Evolutionary conservation across 805 yeast genomes (phyloP).

Genomic region (Spencermartinsiella europaea): DNA sequence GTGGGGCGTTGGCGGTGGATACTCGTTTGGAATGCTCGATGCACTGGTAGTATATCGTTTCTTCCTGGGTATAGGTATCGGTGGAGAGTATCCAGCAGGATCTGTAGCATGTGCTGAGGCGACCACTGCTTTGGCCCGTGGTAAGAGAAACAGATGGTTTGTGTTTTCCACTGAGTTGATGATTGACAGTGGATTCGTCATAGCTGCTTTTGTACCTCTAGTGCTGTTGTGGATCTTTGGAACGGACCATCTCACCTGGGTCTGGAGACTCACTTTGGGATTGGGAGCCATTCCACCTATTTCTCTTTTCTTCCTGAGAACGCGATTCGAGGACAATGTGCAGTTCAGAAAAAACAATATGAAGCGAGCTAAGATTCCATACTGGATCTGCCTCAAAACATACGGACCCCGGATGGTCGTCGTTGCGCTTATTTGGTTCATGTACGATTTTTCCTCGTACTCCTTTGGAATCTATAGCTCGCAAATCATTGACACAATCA

Average conservation of each 20-base stretch:
- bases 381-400: slow-evolving; percentile 62
- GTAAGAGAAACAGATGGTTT: slow-evolving; percentile 83
- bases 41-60: slow-evolving; percentile 82
- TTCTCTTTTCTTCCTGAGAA: slow-evolving; percentile 68
- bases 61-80: slow-evolving; percentile 86
- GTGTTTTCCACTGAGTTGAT: slow-evolving; percentile 81
- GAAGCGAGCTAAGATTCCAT: slow-evolving; percentile 60
- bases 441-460: slow-evolving; percentile 83
- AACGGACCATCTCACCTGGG: slow-evolving; percentile 62
- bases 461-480: slow-evolving; percentile 84
- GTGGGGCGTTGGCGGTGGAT: slow-evolving; percentile 68
- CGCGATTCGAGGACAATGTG: slow-evolving; percentile 68
- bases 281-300: slow-evolving; percentile 87
- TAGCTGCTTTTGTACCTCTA: slow-evolving; percentile 79
- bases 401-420: slow-evolving; percentile 76
- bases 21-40: slow-evolving; percentile 71
- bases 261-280: slow-evolving; percentile 90
- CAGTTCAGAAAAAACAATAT: slow-evolving; percentile 67
- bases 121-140: slow-evolving; percentile 69
- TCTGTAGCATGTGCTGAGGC: slow-evolving; percentile 94
- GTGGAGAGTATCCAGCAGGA: slow-evolving; percentile 93
- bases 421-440: slow-evolving; percentile 80
- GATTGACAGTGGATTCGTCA: slow-evolving; percentile 85
- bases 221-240: slow-evolving; percentile 80
- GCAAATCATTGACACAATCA: slow-evolving; percentile 57